Base-by-base conservation (phyloP, 2,329 filamentous ascomycete genomes). In the Cladophialophora exuberans region DNA sequence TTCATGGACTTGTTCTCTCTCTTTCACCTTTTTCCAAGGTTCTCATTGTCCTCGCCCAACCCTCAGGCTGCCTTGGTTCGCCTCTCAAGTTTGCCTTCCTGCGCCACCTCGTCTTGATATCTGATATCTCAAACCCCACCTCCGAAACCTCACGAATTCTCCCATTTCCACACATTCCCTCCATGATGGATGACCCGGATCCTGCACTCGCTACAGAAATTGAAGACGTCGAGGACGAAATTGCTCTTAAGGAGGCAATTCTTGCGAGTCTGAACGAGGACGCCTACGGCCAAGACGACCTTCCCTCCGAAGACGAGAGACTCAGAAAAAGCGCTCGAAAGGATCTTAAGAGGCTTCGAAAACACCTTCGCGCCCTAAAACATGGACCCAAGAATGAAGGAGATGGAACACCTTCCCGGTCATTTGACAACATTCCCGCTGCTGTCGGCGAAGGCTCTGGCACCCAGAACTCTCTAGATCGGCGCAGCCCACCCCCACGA, bases 171-270 rank as follows among this genome's bases (percentile, higher is more conserved):
- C 36, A 39, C 31, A n/a, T n/a, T n/a, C n/a, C n/a, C 6, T 23
- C 38, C 57, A 56, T 26, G 2, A 62, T 62, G 57, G 50, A 42
- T 17, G 47, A 51, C 11, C 35, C 30, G 26, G 57, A 60, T 38
- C 45, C 31, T 25, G 41, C 45, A 11, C 10, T 47, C 10, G 18
- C 47, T 18, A 39, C 46, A 17, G 51, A 57, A 20, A 53, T 59
- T n/a, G 51, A 54, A 38, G 56, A 60, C 23, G 38, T 63, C 41
- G 50, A 36, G 30, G 59, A 63, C 35, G 59, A 63, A 7, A 61
- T 63, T 48, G 59, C 50, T 38, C 39, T 63, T 50, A 55, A 61
- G 10, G 35, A 49, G 17, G 56, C 50, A 15, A 45, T 63, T 48
- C 56, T 61, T 15, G 51, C 50, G 17, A 60, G 56, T 46, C 47